A percentile compares a stretch with the other conserved stretches of the same genome.
Conservation (phyloP, 2,329 filamentous ascomycete species). For the Microsporum audouinii region DNA sequence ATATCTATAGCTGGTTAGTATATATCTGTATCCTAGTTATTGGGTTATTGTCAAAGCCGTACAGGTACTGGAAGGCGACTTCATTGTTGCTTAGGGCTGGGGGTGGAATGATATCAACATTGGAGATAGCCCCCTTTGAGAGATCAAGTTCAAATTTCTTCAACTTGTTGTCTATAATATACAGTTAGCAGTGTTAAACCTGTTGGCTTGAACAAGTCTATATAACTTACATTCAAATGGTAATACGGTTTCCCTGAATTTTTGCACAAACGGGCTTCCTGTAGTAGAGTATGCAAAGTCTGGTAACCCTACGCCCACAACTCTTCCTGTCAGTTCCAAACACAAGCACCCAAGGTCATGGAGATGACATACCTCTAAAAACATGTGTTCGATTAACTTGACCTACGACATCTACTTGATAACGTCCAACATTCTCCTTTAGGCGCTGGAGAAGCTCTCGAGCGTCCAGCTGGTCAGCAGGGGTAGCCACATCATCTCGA, state of each 20-base stretch:
- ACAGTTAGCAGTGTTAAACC: neutral
- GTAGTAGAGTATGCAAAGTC: conserved; percentile 75
- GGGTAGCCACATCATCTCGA: conserved; percentile 20
- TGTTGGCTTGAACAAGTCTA: neutral
- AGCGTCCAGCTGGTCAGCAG: conserved; percentile 37
- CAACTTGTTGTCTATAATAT: conserved; percentile 41
- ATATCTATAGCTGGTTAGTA: conserved; percentile 44
- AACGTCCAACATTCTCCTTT: conserved; percentile 57
- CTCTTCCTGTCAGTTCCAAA: neutral
- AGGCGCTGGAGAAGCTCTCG: conserved; percentile 50
- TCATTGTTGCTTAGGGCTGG: conserved; percentile 65
- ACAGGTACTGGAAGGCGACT: conserved; percentile 56
- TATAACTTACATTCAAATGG: conserved; percentile 53
- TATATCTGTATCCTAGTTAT: conserved; percentile 16
- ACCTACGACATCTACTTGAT: conserved; percentile 59
- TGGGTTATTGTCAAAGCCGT: conserved; percentile 14
- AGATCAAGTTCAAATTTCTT: conserved; percentile 57
- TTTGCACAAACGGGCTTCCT: conserved; percentile 56
- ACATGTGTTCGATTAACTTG: conserved; percentile 69
- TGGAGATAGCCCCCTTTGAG: conserved; percentile 46
- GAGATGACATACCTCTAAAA: conserved; percentile 53
- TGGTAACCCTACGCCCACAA: conserved; percentile 46
- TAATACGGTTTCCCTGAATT: conserved; percentile 59
- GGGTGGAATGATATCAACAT: conserved; percentile 65
- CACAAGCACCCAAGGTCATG: neutral